Base-by-base conservation (phyloP, 768 basidiomycete species). In the Macrocybe gigantea region DNA sequence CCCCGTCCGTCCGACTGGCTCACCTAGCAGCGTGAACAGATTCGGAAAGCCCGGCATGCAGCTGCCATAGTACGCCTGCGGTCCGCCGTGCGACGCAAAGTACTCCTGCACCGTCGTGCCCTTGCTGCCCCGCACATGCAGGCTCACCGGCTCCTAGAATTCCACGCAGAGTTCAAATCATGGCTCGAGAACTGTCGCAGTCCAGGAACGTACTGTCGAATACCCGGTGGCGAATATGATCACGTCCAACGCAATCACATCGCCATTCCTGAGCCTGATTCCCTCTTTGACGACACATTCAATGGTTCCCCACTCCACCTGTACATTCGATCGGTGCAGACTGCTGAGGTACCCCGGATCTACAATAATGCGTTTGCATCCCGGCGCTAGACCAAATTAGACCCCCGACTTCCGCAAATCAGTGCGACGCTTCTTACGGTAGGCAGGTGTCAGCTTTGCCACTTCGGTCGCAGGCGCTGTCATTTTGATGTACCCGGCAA, bases 311-410 rank as follows among this genome's bases (percentile, higher is more conserved):
- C 73, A 81, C 12, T 55, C 60, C 38, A 84, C 52, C 13, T 63
- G 63, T 33, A 84, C 75, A 58, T 85, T 83, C 1, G 77, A 68
- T 38, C 65, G 67, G 45, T 76, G 65, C 44, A 85, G 60, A 22
- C 69, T 64, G n/a, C 71, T 59, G 13, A 85, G 70, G 56, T 82
- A 84, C 12, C 72, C 72, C 3, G 78, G 75, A 56, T 86, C 80
- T 47, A 78, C 67, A 33, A 85, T 75, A 13, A 83, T 72, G 35
- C 84, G 72, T 60, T 82, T 83, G 58, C 82, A 84, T 14, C 82
- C 82, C 31, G 75, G 72, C 38, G 74, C 79, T 80, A 49, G 33
- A 30, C 49, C 51, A 5, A 48, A 44, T 15, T 29, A 14, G 14
- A 37, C 34, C 38, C 42, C 50, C 30, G 11, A 31, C 35, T 38